Evolutionary conservation across 208 protist species (phyloP).

Genomic region (Trypanosoma congolense): DNA sequence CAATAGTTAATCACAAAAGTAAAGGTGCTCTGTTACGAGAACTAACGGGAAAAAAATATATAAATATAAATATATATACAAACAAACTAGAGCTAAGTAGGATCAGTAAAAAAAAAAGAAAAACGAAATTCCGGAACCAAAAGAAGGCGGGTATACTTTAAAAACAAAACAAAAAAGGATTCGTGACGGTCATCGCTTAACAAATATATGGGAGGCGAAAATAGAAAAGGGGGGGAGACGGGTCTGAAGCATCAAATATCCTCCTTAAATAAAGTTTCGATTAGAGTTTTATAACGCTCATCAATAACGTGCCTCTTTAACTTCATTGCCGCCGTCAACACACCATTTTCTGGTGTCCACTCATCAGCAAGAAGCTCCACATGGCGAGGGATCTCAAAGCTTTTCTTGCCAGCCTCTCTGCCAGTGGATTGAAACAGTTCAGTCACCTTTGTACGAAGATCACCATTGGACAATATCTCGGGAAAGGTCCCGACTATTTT

Average conservation of each 20-base stretch:
- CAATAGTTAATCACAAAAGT: too few species aligned
- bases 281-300: conserved; percentile 53
- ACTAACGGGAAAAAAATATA: too few species aligned
- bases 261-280: conserved; percentile 56
- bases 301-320: conserved; percentile 64
- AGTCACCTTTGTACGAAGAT: conserved; percentile 39
- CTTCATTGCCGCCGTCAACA: conserved; percentile 82
- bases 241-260: conserved; percentile 23
- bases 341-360: conserved; percentile 80
- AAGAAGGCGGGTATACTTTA: too few species aligned
- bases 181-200: too few species aligned
- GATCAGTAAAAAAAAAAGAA: too few species aligned
- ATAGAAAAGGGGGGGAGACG: conserved; percentile 22
- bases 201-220: conserved; percentile 8
- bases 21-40: too few species aligned
- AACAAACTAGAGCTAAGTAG: too few species aligned
- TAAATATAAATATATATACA: too few species aligned
- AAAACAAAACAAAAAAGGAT: too few species aligned
- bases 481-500: conserved; percentile 42
- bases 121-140: too few species aligned
- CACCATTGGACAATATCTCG: conserved; percentile 36
- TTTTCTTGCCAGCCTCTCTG: conserved; percentile 44
- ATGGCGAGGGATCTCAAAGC: conserved; percentile 64
- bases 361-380: conserved; percentile 58
- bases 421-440: conserved; percentile 47